Percentiles rank a stretch among this genome's conserved stretches.
Evolutionary conservation across 257 asterid genomes (phyloP).

Genomic region (Verbascum thapsus): DNA sequence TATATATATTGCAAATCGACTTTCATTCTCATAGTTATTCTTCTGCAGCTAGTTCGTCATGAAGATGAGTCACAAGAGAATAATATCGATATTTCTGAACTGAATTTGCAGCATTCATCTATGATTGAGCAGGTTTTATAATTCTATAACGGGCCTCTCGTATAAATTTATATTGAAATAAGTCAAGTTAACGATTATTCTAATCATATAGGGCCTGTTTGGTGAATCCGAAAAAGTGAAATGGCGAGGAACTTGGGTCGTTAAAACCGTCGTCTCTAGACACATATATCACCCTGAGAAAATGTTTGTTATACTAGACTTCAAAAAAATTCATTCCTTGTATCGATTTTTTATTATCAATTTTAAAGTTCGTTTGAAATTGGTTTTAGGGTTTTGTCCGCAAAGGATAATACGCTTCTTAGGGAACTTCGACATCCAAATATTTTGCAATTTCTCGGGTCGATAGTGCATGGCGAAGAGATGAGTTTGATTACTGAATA

Average conservation of each 20-base stretch:
- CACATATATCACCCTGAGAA: conserved; percentile 43
- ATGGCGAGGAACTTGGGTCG: conserved; percentile 76
- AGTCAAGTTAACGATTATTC: not conserved
- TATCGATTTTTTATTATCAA: not conserved
- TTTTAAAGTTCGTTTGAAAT: conserved; percentile 10
- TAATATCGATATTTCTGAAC: conserved; percentile 60
- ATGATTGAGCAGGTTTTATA: conserved; percentile 42
- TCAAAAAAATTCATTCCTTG: not conserved
- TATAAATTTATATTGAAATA: not conserved
- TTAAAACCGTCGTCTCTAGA: conserved; percentile 52
- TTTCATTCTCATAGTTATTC: not conserved
- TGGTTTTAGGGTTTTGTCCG: conserved; percentile 53
- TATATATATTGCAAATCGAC: too few relatives aligned
- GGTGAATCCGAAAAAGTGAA: conserved; percentile 56
- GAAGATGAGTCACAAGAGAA: conserved; percentile 54
- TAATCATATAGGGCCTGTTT: conserved; percentile 41
- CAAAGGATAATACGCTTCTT: conserved; percentile 54
- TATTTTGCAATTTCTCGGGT: conserved; percentile 69
- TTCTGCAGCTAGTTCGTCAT: conserved; percentile 50
- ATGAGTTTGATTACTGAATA: conserved; percentile 63
- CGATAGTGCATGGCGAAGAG: conserved; percentile 62
- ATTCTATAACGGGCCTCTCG: not conserved
- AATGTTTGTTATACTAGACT: conserved; percentile 27
- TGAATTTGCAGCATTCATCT: conserved; percentile 44
- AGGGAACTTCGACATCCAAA: conserved; percentile 68